Base-by-base conservation (phyloP, 495 filamentous ascomycete species). In the Parathielavia appendiculata region DNA sequence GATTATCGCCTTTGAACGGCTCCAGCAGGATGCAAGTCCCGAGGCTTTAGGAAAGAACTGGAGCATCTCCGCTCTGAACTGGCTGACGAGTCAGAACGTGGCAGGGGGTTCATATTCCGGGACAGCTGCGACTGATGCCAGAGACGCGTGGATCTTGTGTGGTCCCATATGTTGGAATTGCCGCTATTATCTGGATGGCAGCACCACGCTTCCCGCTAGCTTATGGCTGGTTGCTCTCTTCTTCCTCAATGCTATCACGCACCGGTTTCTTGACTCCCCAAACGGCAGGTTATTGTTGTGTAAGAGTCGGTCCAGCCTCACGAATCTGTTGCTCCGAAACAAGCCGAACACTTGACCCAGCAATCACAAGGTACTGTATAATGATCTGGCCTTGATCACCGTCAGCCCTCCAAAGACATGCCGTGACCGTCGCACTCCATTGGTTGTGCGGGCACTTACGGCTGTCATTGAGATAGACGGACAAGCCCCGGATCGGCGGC, bases 41-140 rank as follows among this genome's bases (percentile, higher is more conserved):
- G 26, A 30, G 26, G 26, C 26, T 3, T 6, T 2, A 30, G 26
- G 26, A 30, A 30, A 6, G 26, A 30, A 6, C 3, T 30, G 45
- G 54, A 56, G 30, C 16, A 44, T 47, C 19, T 65, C 36, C 50
- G 32, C 34, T 38, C 23, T 8, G 20, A 62, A 43, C 43, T 59
- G 35, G 56, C 38, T 17, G 63, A 62, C 12, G 55, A 57, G 41
- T 39, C 50, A 8, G 63, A 59, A 52, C 46, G 51, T 19, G 56
- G 56, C 50, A 49, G 49, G 44, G 56, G 60, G 23, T 62, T 54
- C 16, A 48, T 48, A 3, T 32, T 48, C 20, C 45, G 16, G 10
- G 45, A 14, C 22, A 14, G 16, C 16, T 14, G 45, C 22, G 30
- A 30, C 45, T 48, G 45, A 48, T 48, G 5, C 5, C 32, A 23